Evolutionary conservation across 169 alveolate species (phyloP).

Genomic region (Plasmodium billcollinsi): DNA sequence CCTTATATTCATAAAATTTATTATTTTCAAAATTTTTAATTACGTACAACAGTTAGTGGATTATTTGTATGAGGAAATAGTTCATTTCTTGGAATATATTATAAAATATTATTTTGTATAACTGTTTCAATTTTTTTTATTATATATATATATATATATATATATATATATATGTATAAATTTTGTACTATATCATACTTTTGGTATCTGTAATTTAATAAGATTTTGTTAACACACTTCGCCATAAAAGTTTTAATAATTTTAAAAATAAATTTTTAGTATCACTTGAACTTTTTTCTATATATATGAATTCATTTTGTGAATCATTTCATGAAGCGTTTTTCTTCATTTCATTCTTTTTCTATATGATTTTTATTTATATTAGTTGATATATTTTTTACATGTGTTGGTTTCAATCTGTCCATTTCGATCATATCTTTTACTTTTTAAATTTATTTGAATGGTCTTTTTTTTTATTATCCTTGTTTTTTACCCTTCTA

Average conservation of each 20-base stretch:
- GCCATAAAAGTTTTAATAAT: not conserved
- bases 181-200: not conserved
- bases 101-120: slow-evolving; percentile 4
- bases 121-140: not conserved
- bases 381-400: no score
- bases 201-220: not conserved
- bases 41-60: not conserved
- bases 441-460: not conserved
- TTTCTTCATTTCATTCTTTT: no score
- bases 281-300: not conserved
- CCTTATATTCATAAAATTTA: not conserved
- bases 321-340: not conserved
- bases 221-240: not conserved
- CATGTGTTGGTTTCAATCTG: no score
- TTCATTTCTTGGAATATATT: not conserved
- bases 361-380: no score
- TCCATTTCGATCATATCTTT: not conserved
- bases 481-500: not conserved
- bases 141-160: not conserved
- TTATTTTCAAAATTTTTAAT: not conserved
- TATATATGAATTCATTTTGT: not conserved
- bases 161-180: no score
- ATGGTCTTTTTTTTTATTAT: not conserved
- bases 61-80: not conserved
- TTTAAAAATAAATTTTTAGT: not conserved